Conservation (phyloP, 225 moss, liverwort and hornwort species). For the Takakia lepidozioides region DNA sequence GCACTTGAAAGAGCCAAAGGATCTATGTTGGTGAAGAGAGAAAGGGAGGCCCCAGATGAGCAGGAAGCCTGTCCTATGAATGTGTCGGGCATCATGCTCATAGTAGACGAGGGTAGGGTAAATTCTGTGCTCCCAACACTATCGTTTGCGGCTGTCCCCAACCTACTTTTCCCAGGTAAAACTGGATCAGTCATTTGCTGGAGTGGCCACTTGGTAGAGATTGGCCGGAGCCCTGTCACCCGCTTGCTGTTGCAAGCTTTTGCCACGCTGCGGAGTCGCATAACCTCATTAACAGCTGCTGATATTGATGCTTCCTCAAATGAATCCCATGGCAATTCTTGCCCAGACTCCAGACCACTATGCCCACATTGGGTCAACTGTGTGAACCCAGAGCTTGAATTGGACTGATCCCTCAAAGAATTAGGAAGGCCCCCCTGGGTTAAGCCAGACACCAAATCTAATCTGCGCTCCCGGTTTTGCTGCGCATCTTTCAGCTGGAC, state of each 20-base stretch:
- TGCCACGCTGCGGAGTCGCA: conserved; percentile 55
- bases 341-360: conserved; percentile 6
- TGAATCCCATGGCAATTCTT: conserved; percentile 69
- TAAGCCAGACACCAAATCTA: no score
- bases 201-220: conserved; percentile 13
- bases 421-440: no score
- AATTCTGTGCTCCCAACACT: conserved; percentile 18
- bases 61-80: background rate
- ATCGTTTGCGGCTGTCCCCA: conserved; percentile 17
- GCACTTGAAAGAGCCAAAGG: background rate
- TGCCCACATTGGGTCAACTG: conserved; percentile 5
- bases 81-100: conserved; percentile 7
- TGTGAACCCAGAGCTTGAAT: conserved; percentile 4
- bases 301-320: conserved; percentile 64
- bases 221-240: conserved; percentile 28
- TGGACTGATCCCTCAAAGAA: background rate
- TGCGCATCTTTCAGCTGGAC: conserved; percentile 6
- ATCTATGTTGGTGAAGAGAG: background rate
- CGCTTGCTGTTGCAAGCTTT: conserved; percentile 57
- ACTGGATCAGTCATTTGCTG: conserved; percentile 2
- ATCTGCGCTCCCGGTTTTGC: conserved; percentile 1
- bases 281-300: conserved; percentile 72
- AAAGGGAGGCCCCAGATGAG: background rate
- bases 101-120: conserved; percentile 14
- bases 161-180: background rate